Evolutionary conservation across 805 yeast species (phyloP), one percentile per base, ranked within the genome.

Genomic region (Ogataea philodendri): DNA sequence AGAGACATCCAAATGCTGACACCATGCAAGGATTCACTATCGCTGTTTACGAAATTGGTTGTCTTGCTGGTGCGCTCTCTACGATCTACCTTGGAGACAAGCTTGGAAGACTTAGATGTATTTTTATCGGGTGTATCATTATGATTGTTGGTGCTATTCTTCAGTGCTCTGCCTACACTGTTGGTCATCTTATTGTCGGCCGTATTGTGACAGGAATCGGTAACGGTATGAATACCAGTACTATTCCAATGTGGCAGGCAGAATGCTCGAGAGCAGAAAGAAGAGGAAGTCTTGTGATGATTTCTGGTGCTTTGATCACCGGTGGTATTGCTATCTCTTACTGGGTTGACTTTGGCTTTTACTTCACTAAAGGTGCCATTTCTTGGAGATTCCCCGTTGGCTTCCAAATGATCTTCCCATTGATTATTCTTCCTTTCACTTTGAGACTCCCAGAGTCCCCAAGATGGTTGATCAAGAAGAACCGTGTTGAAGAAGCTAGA

Each of bases 11-110:
- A 6, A 46, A 41, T 39, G 53, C 60, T 22, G 61, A 29, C 5
- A 61, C 71, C 9, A 52, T 69, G 37, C 75, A 70, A 49, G 77
- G 77, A 44, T 69, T 72, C 13, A 67, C 69, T 13, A 65, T 72
- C 22, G 59, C 76, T 5, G 65, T 72, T 51, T 71, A 70, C 51
- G 76, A 71, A 48, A 51, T 70, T 36, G 77, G 75, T 20, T 69
- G 74, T 52, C 59, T 69, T 9, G 18, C 31, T 8, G 74, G 74
- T 35, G 71, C 73, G 1, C 48, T 70, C 26, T 54, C 65, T 17
- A 67, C 67, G 7, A 56, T 68, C 35, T 60, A 59, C 39, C 42
- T 59, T n/a, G 72, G 70, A 46, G 74, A 69, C 39, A 52, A 31
- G 22, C 46, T 50, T 19, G 75, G 74, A 21, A 61, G 75, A 57